A percentile compares a stretch with the other conserved stretches of the same genome.
Conservation (phyloP, 139 green algal genomes). For the Chlamydomonas schloesseri region DNA sequence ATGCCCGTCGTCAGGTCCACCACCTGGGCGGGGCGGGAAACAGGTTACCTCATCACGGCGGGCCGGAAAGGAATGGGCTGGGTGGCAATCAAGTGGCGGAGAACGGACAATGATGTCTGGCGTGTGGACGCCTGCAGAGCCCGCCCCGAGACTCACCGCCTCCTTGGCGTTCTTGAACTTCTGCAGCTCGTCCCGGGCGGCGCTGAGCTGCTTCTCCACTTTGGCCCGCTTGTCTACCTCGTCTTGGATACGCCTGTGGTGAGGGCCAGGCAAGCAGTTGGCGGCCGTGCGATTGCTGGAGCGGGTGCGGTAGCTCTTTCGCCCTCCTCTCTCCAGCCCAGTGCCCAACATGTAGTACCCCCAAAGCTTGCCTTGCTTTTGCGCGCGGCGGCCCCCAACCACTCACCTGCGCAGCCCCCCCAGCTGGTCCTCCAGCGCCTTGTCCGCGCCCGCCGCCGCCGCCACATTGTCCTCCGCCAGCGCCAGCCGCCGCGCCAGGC, state of each 20-base stretch:
- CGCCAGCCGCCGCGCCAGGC: slow-evolving; percentile 14
- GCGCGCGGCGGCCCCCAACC: no score
- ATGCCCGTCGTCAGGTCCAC: slow-evolving; percentile 64
- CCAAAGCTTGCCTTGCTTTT: no score
- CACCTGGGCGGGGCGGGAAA: slow-evolving; percentile 1
- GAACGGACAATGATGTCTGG: no score
- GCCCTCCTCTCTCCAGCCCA: no score
- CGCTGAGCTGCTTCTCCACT: slow-evolving; percentile 36
- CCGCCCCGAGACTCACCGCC: no score
- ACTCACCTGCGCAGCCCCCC: neutral
- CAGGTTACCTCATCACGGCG: neutral
- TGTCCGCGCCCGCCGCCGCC: slow-evolving; percentile 2
- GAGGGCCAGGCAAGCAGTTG: no score
- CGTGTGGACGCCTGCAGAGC: no score
- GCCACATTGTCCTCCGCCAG: slow-evolving; percentile 39
- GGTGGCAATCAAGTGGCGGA: no score
- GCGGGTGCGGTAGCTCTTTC: no score
- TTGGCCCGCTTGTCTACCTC: slow-evolving; percentile 21
- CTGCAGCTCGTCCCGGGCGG: slow-evolving; percentile 19
- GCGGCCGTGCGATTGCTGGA: no score
- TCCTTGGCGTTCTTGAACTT: slow-evolving; percentile 50
- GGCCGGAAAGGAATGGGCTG: no score
- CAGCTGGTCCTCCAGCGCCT: neutral
- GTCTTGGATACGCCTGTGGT: slow-evolving; percentile 47
- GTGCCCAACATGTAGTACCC: no score